Conservation (phyloP, 2,329 filamentous ascomycete genomes). For the Stylonectria norvegica region DNA sequence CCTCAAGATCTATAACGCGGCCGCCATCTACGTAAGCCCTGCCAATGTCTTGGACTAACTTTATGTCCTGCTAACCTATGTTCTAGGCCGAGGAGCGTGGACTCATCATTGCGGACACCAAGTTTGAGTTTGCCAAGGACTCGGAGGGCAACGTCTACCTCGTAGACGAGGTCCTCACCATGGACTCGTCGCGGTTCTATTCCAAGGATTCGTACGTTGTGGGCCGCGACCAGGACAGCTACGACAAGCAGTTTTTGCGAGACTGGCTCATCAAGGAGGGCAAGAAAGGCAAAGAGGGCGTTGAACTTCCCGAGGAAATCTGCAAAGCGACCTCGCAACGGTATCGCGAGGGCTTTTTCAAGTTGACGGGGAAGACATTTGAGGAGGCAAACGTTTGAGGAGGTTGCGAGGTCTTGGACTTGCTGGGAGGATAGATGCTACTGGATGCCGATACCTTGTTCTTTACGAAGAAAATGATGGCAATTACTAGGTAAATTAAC, state of each 20-base stretch:
- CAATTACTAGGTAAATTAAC: too few relatives aligned
- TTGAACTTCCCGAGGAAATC: constrained; percentile 68
- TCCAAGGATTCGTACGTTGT: constrained; percentile 59
- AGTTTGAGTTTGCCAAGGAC: constrained; percentile 27
- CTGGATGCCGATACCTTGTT: too few relatives aligned
- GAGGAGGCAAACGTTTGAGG: too few relatives aligned
- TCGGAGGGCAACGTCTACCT: constrained; percentile 28
- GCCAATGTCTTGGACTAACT: neutral
- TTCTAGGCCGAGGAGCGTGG: constrained; percentile 13
- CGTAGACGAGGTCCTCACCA: constrained; percentile 24
- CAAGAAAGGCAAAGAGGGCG: constrained; percentile 39
- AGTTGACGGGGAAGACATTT: constrained; percentile 55
- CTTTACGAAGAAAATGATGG: too few relatives aligned
- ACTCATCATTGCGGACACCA: constrained; percentile 23
- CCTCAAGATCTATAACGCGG: constrained; percentile 26
- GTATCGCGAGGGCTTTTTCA: constrained; percentile 73
- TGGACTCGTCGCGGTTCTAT: constrained; percentile 81
- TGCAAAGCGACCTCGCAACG: constrained; percentile 64
- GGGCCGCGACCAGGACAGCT: constrained; percentile 73
- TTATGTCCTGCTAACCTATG: neutral
- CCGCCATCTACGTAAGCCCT: constrained; percentile 19
- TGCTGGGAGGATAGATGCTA: too few relatives aligned
- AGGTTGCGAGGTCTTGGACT: too few relatives aligned
- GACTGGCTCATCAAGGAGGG: constrained; percentile 75
- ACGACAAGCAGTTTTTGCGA: constrained; percentile 81